A percentile compares a stretch with the other conserved stretches of the same genome.
These are phyloP conservation scores for Aphanocladium album DNA, from an alignment of 2,329 filamentous ascomycete genomes.

Conservation along the genomic window DNA sequence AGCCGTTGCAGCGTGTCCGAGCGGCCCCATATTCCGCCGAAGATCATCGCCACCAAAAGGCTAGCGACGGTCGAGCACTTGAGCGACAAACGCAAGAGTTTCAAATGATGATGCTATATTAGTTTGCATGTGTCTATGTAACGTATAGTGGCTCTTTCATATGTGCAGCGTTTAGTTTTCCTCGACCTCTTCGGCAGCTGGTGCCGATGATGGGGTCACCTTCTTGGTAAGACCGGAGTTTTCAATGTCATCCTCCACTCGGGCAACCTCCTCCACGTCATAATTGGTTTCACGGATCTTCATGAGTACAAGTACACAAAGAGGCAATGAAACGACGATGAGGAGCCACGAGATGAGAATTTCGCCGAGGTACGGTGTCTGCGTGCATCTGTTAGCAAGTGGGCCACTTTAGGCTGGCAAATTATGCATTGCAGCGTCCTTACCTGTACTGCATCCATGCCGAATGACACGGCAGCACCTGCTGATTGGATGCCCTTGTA, in stretches of 20 bases:
- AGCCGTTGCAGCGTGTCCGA: too few species aligned
- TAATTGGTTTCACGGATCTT: slow-evolving; percentile 22
- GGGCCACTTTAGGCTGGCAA: neutral
- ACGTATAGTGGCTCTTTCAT: neutral
- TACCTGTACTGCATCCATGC: slow-evolving; percentile 30
- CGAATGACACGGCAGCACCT: slow-evolving; percentile 53
- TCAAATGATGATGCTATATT: neutral
- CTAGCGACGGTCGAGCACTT: neutral
- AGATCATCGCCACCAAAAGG: too few species aligned
- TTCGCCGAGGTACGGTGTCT: slow-evolving; percentile 22
- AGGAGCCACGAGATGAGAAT: slow-evolving; percentile 22
- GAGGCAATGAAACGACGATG: slow-evolving; percentile 19
- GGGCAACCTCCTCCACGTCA: slow-evolving; percentile 18
- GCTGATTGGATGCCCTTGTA: slow-evolving; percentile 79
- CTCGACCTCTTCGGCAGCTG: neutral
- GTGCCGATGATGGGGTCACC: neutral
- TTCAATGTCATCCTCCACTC: slow-evolving; percentile 15
- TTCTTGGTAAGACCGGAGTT: neutral
- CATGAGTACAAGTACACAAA: slow-evolving; percentile 19
- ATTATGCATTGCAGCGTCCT: neutral
- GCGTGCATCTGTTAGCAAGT: neutral
- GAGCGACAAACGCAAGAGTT: neutral
- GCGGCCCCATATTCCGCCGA: too few species aligned
- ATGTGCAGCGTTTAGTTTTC: neutral
- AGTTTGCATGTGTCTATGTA: neutral